Evolutionary conservation across 2,329 filamentous ascomycete species (phyloP), one percentile per base, ranked within the genome.

Genomic region (Calonectria pauciramosa): DNA sequence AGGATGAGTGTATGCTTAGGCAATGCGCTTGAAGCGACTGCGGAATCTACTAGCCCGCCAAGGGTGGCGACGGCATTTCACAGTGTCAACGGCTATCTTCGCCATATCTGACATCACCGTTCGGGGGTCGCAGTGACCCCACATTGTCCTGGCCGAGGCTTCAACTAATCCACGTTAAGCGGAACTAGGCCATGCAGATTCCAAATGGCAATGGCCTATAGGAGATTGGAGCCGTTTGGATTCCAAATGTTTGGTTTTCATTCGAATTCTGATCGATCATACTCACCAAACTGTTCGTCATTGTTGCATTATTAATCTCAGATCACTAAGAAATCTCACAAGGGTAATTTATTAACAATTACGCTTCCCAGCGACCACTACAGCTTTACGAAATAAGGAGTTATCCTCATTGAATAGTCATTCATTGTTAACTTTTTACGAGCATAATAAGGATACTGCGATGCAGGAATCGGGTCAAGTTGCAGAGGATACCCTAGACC

Each of bases 101-200:
- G 59, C 69, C 64, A 47, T 66, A 28, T 70, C 78, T 78, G 78
- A 81, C 78, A 81, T 81, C 73, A 80, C 72, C 34, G n/a, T 32
- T 75, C 71, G 68, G 74, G 71, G 72, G 52, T 74, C 72, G 26
- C 54, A 59, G 68, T 28, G 34, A 56, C 71, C 72, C 78, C 73
- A 74, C 79, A 71, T 72, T 60, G 41, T 20, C 30, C 65, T 59
- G 54, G 60, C 73, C 32, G 70, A 75, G 65, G 76, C 69, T 52
- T 70, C 68, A 68, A 72, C 44, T 47, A 47, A 47, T 18, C 44
- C 44, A 47, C 44, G 71, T 73, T 75, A 71, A 70, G 75, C 77
- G 75, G 75, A 73, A 70, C 59, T 51, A 72, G 59, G n/a, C 75
- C 68, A 67, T 56, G 41, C 52, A 26, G 60, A 64, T 26, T 51